Evolutionary conservation across 176 grass and related monocot genomes (phyloP).

Genomic region (Triticum dicoccoides): DNA sequence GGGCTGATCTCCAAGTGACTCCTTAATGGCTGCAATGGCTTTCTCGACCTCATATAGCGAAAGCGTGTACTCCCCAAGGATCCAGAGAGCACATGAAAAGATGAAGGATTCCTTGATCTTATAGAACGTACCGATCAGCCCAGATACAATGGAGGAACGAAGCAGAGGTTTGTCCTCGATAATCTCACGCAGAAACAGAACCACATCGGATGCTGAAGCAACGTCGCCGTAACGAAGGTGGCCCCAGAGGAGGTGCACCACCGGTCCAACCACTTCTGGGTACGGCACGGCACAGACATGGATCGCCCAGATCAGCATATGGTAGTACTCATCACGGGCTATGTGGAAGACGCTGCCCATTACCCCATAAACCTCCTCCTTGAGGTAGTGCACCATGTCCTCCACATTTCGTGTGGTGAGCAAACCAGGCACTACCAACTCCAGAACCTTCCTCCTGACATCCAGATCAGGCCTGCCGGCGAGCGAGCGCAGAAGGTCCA

Average conservation of each 20-base stretch:
- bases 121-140: conserved; percentile 48
- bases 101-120: conserved; percentile 59
- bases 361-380: conserved; percentile 64
- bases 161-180: conserved; percentile 70
- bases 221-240: conserved; percentile 55
- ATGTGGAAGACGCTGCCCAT: conserved; percentile 43
- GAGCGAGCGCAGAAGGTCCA: conserved; percentile 56
- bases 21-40: conserved; percentile 56
- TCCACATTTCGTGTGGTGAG: conserved; percentile 55
- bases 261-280: conserved; percentile 55
- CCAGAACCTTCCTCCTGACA: conserved; percentile 58
- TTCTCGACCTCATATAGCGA: conserved; percentile 59
- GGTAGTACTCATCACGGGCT: conserved; percentile 46
- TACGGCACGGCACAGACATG: conserved; percentile 52
- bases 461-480: conserved; percentile 46
- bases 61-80: conserved; percentile 67
- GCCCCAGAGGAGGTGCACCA: conserved; percentile 70
- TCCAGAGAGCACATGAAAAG: conserved; percentile 52
- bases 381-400: conserved; percentile 65
- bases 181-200: conserved; percentile 64
- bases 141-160: conserved; percentile 66
- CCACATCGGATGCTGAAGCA: conserved; percentile 47
- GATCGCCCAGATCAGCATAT: conserved; percentile 72
- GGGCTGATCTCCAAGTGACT: conserved; percentile 51
- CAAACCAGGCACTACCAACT: conserved; percentile 52